These are phyloP conservation scores for Candida endomychidarum DNA, from an alignment of 805 yeast genomes.

Conservation along the genomic window DNA sequence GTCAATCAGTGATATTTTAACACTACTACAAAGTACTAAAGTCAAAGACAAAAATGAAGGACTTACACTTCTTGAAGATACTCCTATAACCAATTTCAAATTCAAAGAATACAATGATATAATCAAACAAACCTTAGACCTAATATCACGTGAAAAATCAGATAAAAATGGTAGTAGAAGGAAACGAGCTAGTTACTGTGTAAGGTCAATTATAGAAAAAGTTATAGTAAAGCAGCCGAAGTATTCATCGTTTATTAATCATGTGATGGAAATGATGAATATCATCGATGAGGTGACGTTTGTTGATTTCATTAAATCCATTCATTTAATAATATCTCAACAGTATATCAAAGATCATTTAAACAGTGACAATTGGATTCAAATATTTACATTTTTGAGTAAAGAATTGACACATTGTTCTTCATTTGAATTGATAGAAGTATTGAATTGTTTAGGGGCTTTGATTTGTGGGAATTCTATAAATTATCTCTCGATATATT, in stretches of 20 bases:
- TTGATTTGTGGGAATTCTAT: conserved; percentile 7
- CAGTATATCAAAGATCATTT: conserved; percentile 34
- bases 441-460: conserved; percentile 6
- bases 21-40: conserved; percentile 5
- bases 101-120: conserved; percentile 8
- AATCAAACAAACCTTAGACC: neutral
- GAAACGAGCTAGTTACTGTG: conserved; percentile 5
- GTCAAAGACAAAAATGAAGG: conserved; percentile 9
- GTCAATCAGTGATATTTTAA: neutral
- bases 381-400: conserved; percentile 3
- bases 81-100: neutral
- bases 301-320: conserved; percentile 24
- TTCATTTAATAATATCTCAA: conserved; percentile 22
- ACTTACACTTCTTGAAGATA: neutral
- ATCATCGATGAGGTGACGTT: conserved; percentile 4
- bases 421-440: neutral
- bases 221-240: conserved; percentile 6
- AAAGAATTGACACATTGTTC: neutral
- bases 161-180: conserved; percentile 5
- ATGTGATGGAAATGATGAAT: conserved; percentile 2
- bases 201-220: conserved; percentile 6
- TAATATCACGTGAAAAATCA: conserved; percentile 3
- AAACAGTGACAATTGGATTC: conserved; percentile 26
- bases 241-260: conserved; percentile 4
- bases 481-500: conserved; percentile 5